Evolutionary conservation across 495 filamentous ascomycete genomes (phyloP), one percentile per base, ranked within the genome.

Genomic region (Rusavskia elegans): DNA sequence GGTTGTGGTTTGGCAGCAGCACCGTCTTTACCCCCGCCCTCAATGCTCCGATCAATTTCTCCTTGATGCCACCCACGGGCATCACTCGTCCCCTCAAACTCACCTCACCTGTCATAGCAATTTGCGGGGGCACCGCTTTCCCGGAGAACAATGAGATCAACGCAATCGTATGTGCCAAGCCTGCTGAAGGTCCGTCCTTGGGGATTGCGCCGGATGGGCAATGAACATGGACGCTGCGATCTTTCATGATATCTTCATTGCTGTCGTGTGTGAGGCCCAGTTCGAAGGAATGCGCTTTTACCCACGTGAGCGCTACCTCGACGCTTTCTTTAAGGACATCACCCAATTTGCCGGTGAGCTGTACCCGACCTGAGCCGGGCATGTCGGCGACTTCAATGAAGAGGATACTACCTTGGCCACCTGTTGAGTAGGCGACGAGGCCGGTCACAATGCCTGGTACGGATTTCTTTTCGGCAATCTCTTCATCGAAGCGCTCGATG

Each of bases 321-420:
- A 96, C 93, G 55, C 83, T 88, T 67, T 99, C 92, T 69, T 96
- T 96, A 40, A 99, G 79, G 19, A 97, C 92, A 63, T 95, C 89
- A 53, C 92, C 93, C n/a, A 99, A 79, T 62, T 95, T 99, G 45
- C 92, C 92, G 16, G 92, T 99, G n/a, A 97, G 79, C 68, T 96
- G 90, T 45, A 99, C 84, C 45, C 84, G 82, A 32, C 92, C 92
- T 50, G 75, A 84, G 30, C 92, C 92, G 13, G 92, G 92, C 90
- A 97, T 96, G 63, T 95, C 88, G 30, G 89, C 87, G 27, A 95
- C 85, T 68, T 99, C 92, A 61, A 99, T 97, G 72, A 99, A 99
- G 48, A 99, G 71, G 61, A 99, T 99, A 61, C 86, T 89, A 42
- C 92, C 92, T 66, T 94, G 88, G 41, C 87, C 88, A 45, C 93